Base-by-base conservation (phyloP, 805 yeast species). In the Nakazawaea holstii region DNA sequence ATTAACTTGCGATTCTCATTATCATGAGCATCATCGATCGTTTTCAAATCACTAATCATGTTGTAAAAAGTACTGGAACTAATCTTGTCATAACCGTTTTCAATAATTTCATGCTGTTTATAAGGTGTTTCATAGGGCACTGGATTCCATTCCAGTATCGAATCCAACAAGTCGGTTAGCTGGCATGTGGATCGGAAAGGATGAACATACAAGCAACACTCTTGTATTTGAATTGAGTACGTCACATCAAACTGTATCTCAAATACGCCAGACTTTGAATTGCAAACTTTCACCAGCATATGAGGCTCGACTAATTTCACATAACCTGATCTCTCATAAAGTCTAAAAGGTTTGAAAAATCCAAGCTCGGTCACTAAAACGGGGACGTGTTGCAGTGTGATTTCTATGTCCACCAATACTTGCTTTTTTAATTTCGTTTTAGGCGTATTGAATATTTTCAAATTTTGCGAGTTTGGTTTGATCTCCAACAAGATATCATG, bases 31-130 rank as follows among this genome's bases (percentile, higher is more conserved):
- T 6, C 48, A 2, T 50, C 52, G 1, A 56, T 53, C 2, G 44
- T 37, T 0, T 63, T 77, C 45, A 69, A 60, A 11, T 71, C 67
- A 0, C 82, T 72, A 35, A 80, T 69, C 2, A 72, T 51, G 26
- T 72, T 73, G 58, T 81, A 81, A 52, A 81, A 80, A 11, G 69
- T 50, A 33, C 65, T 67, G 1, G 73, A 59, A 14, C 65, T 60
- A 13, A 62, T 35, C 20, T 15, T 41, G 15, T 41, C n/a, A 30
- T 38, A 41, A 6, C 40, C 43, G 17, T 38, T 37, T 15, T 29
- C 11, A 8, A 27, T 10, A 8, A 47, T 41, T 24, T 37, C 36
- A 2, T 32, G 20, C 2, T 30, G 15, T 1, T 39, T 8, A 24
- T 47, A 42, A 5, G 45, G 45, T 24, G 20, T 24, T 24, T 41